A percentile compares a stretch with the other conserved stretches of the same genome.
Evolutionary conservation across 768 basidiomycete genomes (phyloP).

Genomic region (Trametes sanguinea): DNA sequence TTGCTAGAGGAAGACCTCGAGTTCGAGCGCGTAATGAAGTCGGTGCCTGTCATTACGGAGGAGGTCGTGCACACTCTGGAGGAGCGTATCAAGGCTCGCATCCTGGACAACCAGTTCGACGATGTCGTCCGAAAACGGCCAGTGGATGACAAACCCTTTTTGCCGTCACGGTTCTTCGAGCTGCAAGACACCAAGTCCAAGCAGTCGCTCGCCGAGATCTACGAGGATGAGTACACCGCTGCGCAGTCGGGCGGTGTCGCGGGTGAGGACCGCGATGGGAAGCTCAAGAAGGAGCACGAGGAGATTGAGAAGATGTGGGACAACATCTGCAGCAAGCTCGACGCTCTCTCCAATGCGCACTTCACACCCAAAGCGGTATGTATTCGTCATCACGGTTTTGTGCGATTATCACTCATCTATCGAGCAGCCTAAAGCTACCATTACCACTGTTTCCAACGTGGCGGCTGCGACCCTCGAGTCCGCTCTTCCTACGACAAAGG

Average conservation of each 20-base stretch:
- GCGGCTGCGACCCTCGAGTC: slow-evolving; percentile 86
- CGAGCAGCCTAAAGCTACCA: slow-evolving; percentile 80
- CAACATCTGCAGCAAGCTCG: slow-evolving; percentile 81
- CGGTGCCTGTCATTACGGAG: slow-evolving; percentile 88
- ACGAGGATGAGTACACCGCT: slow-evolving; percentile 88
- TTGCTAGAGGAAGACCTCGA: slow-evolving; percentile 93
- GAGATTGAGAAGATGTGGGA: slow-evolving; percentile 87
- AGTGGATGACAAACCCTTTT: slow-evolving; percentile 81
- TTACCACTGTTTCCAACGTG: slow-evolving; percentile 81
- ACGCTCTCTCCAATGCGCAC: slow-evolving; percentile 92
- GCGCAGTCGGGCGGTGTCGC: slow-evolving; percentile 55
- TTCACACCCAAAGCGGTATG: slow-evolving; percentile 92
- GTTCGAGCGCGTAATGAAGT: slow-evolving; percentile 87
- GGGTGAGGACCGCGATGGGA: slow-evolving; percentile 83
- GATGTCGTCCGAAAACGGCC: slow-evolving; percentile 86
- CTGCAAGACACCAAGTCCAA: slow-evolving; percentile 85
- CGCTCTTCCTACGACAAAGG: slow-evolving; percentile 81
- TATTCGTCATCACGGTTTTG: slow-evolving; percentile 21
- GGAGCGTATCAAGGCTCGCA: slow-evolving; percentile 87
- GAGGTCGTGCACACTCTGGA: slow-evolving; percentile 80
- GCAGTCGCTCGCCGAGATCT: slow-evolving; percentile 92
- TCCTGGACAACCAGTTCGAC: slow-evolving; percentile 83
- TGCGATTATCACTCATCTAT: slow-evolving; percentile 9
- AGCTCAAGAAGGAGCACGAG: slow-evolving; percentile 84
- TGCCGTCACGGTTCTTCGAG: slow-evolving; percentile 88